Evolutionary conservation across 2,329 filamentous ascomycete species (phyloP).

Genomic region (Penicillium sp.): DNA sequence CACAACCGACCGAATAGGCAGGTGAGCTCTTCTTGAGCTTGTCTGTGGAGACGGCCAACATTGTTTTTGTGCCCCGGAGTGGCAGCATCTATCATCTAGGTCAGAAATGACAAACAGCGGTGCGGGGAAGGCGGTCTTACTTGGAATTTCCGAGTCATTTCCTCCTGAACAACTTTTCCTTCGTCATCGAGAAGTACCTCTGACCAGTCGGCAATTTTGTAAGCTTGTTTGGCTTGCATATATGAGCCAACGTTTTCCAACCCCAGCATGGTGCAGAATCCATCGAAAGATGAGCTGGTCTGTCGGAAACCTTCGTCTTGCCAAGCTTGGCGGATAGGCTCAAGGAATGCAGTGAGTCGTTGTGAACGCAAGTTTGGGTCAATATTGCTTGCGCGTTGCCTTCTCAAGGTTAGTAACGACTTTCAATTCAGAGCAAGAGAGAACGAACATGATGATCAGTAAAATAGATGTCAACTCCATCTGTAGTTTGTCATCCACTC

Average conservation of each 20-base stretch:
- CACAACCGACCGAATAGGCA: constrained; percentile 74
- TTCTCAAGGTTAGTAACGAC: constrained; percentile 36
- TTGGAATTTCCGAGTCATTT: constrained; percentile 76
- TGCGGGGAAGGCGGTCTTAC: constrained; percentile 43
- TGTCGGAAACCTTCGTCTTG: constrained; percentile 69
- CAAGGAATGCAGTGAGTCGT: constrained; percentile 75
- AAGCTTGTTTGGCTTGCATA: constrained; percentile 71
- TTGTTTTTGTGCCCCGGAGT: constrained; percentile 83
- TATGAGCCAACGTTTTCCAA: constrained; percentile 82
- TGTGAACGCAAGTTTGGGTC: constrained; percentile 71
- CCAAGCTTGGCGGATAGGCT: constrained; percentile 83
- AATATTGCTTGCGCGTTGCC: constrained; percentile 79
- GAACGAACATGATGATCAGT: constrained; percentile 78
- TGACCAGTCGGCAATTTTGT: constrained; percentile 82
- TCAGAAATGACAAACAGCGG: constrained; percentile 8
- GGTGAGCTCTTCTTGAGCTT: constrained; percentile 75
- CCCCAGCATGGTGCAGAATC: constrained; percentile 79
- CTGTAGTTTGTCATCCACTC: constrained; percentile 77
- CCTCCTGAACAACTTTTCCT: constrained; percentile 76
- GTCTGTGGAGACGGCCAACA: constrained; percentile 91
- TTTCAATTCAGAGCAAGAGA: neutral
- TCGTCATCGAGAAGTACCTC: constrained; percentile 75
- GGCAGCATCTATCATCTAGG: constrained; percentile 65
- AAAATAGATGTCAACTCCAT: constrained; percentile 88
- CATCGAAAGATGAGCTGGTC: constrained; percentile 72